Base-by-base conservation (phyloP, 768 basidiomycete genomes). In the Panellus pusillus region DNA sequence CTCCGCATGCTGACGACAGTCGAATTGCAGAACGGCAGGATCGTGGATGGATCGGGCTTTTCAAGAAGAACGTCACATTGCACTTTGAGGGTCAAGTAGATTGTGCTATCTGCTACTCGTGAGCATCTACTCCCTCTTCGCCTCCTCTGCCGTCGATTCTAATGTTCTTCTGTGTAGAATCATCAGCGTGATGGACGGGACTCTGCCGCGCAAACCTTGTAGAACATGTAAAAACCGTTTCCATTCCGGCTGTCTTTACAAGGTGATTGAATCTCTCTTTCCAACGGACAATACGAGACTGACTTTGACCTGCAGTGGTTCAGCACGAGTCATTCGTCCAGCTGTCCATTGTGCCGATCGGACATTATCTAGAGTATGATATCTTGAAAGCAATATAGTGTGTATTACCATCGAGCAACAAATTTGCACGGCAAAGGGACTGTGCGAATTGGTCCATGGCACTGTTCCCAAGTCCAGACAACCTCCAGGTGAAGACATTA, bases 61-160 rank as follows among this genome's bases (percentile, higher is more conserved):
- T 98, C 80, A 95, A 94, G 72, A 92, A 89, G 71, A 98, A 98
- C 65, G 93, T 95, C 40, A 78, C 84, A 0, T 78, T 91, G 17
- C 93, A 98, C 68, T 99, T 98, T 64, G 92, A 96, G 59, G 96
- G 96, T 6, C 89, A 94, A 67, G 90, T 91, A 2, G 93, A 96
- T 62, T 99, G 97, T 69, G 92, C 96, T 1, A 98, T 99, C 55
- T 96, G 93, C 65, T 96, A 95, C 68, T 92, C 91, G 88, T 93
- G 63, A 65, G 88, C 67, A 51, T 9, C 50, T 38, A 0, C 24
- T 9, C 14, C 44, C 17, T 35, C 19, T 14, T 35, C 15, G 43
- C 18, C 31, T 18, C 24, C 13, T 31, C 15, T 9, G 14, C 6
- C 28, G 44, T 44, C 18, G 47, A 9, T 44, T 52, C 56, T 35